Evolutionary conservation across 2,329 filamentous ascomycete genomes (phyloP).

Genomic region (Capronia coronata): DNA sequence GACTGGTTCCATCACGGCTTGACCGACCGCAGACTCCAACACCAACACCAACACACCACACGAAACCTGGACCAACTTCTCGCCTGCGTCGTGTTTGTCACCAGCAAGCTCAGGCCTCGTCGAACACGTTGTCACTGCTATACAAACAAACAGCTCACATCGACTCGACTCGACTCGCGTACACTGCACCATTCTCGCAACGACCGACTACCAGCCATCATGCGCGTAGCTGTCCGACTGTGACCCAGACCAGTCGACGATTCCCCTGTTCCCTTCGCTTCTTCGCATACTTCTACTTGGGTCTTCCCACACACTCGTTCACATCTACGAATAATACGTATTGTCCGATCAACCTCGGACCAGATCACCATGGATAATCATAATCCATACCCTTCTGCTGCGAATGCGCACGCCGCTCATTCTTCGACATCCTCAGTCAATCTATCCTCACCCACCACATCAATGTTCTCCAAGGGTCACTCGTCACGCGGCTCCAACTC

Average conservation of each 20-base stretch:
- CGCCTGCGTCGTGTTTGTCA: not conserved
- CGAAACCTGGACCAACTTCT: slow-evolving; percentile 9
- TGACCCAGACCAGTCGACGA: slow-evolving; percentile 12
- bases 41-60: not conserved
- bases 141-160: slow-evolving; percentile 1
- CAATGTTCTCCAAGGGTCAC: slow-evolving; percentile 26
- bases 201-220: slow-evolving; percentile 15
- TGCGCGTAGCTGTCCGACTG: slow-evolving; percentile 21
- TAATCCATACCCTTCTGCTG: slow-evolving; percentile 3
- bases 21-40: not conserved
- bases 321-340: slow-evolving; percentile 7
- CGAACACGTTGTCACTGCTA: not conserved
- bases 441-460: slow-evolving; percentile 21
- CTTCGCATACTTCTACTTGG: slow-evolving; percentile 6
- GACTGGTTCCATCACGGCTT: slow-evolving; percentile 8
- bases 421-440: slow-evolving; percentile 18
- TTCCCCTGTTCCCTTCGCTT: slow-evolving; percentile 8
- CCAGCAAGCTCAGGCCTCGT: not conserved
- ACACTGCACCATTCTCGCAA: not conserved
- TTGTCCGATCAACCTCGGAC: not conserved
- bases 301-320: slow-evolving; percentile 14
- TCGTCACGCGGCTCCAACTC: slow-evolving; percentile 26
- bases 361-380: slow-evolving; percentile 15
- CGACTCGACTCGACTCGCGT: not conserved
- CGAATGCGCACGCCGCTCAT: slow-evolving; percentile 6